Conservation (phyloP, 2,329 filamentous ascomycete species). For the Phialophora tarda region DNA sequence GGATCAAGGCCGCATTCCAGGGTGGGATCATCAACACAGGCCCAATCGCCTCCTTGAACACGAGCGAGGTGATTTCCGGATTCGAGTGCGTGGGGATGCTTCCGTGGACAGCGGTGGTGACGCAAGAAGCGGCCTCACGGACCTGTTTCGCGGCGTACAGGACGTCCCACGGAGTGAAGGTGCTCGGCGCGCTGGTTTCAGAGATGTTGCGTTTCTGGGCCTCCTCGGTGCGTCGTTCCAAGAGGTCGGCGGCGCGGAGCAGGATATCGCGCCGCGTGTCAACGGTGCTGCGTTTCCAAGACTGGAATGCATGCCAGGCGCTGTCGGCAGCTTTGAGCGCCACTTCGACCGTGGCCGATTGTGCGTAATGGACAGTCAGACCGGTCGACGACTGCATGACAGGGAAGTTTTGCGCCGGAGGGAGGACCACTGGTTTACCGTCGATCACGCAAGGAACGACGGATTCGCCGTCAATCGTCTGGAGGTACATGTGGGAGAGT, state of each 20-base stretch:
- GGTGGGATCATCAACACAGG: constrained; percentile 71
- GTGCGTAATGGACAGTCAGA: constrained; percentile 19
- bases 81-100: constrained; percentile 82
- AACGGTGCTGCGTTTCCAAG: constrained; percentile 64
- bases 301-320: constrained; percentile 19
- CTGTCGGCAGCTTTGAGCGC: constrained; percentile 16
- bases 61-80: constrained; percentile 73
- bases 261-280: constrained; percentile 78
- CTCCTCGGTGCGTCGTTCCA: constrained; percentile 71
- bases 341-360: constrained; percentile 24
- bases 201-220: constrained; percentile 8
- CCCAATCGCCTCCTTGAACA: constrained; percentile 26
- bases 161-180: constrained; percentile 63
- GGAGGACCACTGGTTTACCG: constrained; percentile 11
- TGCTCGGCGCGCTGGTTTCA: constrained; percentile 18
- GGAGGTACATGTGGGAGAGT: constrained; percentile 3
- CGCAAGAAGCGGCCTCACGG: constrained; percentile 88
- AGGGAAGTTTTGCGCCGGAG: constrained; percentile 23
- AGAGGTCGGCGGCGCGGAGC: constrained; percentile 73
- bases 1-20: constrained; percentile 83
- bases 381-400: constrained; percentile 16
- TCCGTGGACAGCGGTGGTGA: constrained; percentile 78
- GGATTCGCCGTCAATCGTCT: neutral
- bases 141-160: constrained; percentile 79
- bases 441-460: constrained; percentile 23